Evolutionary conservation across 2,329 filamentous ascomycete genomes (phyloP).

Genomic region (Ambrosiella cleistominuta): DNA sequence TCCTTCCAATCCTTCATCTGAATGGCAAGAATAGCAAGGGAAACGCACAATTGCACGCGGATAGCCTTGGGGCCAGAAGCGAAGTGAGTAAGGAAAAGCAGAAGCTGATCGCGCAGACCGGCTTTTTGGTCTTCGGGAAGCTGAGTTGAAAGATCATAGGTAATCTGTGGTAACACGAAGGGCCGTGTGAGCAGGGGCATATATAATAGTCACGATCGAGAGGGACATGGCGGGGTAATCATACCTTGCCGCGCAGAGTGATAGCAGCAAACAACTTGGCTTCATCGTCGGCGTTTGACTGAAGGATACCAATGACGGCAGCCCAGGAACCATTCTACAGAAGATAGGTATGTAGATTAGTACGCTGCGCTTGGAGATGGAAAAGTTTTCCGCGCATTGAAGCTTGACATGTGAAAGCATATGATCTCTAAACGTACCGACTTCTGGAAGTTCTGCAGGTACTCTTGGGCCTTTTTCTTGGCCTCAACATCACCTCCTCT

Average conservation of each 20-base stretch:
- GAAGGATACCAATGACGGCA: slow-evolving; percentile 69
- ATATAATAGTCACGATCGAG: neutral
- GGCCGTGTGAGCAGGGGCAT: neutral
- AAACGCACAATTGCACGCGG: slow-evolving; percentile 84
- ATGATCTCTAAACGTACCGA: slow-evolving; percentile 40
- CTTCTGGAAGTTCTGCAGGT: slow-evolving; percentile 91
- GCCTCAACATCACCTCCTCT: slow-evolving; percentile 63
- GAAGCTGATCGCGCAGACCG: slow-evolving; percentile 65
- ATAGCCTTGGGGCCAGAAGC: slow-evolving; percentile 69
- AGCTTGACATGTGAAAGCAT: neutral
- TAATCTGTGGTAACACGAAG: slow-evolving; percentile 45
- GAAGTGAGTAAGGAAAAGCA: slow-evolving; percentile 65
- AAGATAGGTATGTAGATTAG: slow-evolving; percentile 5
- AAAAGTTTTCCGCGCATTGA: neutral
- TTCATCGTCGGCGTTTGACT: slow-evolving; percentile 63
- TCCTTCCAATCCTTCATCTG: slow-evolving; percentile 95
- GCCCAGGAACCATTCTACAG: slow-evolving; percentile 79
- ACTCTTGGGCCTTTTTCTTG: slow-evolving; percentile 83
- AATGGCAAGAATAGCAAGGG: slow-evolving; percentile 82
- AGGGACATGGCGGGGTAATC: neutral
- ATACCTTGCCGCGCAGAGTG: slow-evolving; percentile 91
- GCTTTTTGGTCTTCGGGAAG: slow-evolving; percentile 58
- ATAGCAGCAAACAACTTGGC: slow-evolving; percentile 91
- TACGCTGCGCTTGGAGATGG: neutral
- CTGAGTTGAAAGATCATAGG: slow-evolving; percentile 79